Percentiles rank a stretch among this genome's conserved stretches.
Conservation (phyloP, 2,329 filamentous ascomycete genomes). For the Grosmannia serpens region DNA sequence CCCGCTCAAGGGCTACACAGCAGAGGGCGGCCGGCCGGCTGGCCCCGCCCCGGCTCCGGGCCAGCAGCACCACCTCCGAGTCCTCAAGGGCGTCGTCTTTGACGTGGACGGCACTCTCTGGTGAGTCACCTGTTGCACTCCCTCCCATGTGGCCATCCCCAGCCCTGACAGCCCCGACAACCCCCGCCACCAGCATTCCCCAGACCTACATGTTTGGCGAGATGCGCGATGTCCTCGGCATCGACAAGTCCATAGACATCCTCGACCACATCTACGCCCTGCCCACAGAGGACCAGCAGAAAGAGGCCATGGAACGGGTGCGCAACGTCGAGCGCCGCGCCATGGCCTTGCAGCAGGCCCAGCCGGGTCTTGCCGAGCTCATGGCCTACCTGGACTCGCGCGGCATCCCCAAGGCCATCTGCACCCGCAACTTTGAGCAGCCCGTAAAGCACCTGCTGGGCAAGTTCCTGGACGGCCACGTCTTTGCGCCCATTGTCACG, state of each 20-base stretch:
- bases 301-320: slow-evolving; percentile 60
- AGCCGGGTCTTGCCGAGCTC: slow-evolving; percentile 64
- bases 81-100: slow-evolving; percentile 60
- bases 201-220: slow-evolving; percentile 93
- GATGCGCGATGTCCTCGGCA: slow-evolving; percentile 68
- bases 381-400: slow-evolving; percentile 71
- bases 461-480: slow-evolving; percentile 58
- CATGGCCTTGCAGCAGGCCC: slow-evolving; percentile 70
- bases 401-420: slow-evolving; percentile 67
- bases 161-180: background rate
- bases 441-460: slow-evolving; percentile 64
- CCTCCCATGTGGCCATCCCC: background rate
- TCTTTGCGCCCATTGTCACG: slow-evolving; percentile 72
- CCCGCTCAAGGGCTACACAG: slow-evolving; percentile 32
- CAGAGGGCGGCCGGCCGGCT: slow-evolving; percentile 14
- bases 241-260: slow-evolving; percentile 67
- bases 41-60: background rate
- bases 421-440: slow-evolving; percentile 84
- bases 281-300: slow-evolving; percentile 43
- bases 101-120: slow-evolving; percentile 93
- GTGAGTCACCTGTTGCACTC: slow-evolving; percentile 30
- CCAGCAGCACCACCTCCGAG: slow-evolving; percentile 8
- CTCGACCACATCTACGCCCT: slow-evolving; percentile 76
- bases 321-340: slow-evolving; percentile 68
- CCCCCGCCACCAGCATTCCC: slow-evolving; percentile 51